These are phyloP conservation scores for Arthroderma uncinatum DNA, from an alignment of 2,329 filamentous ascomycete genomes.

Conservation along the genomic window DNA sequence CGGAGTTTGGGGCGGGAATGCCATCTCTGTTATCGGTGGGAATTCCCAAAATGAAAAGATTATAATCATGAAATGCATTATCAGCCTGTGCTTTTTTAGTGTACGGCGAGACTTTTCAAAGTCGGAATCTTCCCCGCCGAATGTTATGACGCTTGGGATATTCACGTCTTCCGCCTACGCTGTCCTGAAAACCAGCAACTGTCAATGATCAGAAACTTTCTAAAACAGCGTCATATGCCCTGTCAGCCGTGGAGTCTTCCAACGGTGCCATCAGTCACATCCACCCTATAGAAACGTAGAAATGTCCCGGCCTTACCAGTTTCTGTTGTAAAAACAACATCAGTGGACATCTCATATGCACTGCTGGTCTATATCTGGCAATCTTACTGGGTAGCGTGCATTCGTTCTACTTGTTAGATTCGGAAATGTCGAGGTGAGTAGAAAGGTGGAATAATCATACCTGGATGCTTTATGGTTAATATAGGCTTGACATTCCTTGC, in stretches of 20 bases:
- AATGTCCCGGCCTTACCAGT: no score
- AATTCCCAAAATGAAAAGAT: slow-evolving; percentile 3
- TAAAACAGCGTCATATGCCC: not conserved
- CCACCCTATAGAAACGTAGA: not conserved
- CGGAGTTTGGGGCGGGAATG: slow-evolving; percentile 5
- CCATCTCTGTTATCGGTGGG: slow-evolving; percentile 1
- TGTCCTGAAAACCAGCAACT: not conserved
- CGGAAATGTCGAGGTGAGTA: no score
- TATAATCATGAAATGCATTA: slow-evolving; percentile 6
- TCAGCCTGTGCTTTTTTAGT: slow-evolving; percentile 1
- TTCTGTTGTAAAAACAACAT: no score
- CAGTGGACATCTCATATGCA: no score
- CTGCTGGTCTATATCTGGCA: no score
- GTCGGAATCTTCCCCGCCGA: not conserved
- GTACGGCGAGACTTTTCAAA: not conserved
- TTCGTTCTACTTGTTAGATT: no score
- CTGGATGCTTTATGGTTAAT: no score
- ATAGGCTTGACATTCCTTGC: no score
- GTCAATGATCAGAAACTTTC: slow-evolving; percentile 1
- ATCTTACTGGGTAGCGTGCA: no score
- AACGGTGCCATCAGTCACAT: not conserved
- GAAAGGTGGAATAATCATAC: no score
- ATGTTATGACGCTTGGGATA: not conserved
- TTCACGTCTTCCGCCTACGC: not conserved
- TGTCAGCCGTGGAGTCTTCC: not conserved